A percentile compares a stretch with the other conserved stretches of the same genome.
phyloP scores from a whole-genome alignment of 2,329 filamentous ascomycete genomes.

The Whalleya microplaca region DNA sequence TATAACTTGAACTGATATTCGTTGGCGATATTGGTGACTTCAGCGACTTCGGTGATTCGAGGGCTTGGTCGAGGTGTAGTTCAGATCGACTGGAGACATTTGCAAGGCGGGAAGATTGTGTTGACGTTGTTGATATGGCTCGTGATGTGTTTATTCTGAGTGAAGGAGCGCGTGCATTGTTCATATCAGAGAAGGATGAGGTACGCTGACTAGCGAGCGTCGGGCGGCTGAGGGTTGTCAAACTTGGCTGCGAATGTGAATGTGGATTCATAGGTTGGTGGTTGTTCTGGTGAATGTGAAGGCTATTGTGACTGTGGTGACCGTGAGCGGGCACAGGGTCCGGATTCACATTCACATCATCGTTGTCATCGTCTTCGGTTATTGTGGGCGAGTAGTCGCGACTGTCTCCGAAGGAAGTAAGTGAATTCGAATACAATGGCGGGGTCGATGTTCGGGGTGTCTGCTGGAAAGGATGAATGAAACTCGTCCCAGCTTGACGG shows the following conservation, averaged over 20 bases:
- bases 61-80: slow-evolving; percentile 44
- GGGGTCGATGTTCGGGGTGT: slow-evolving; percentile 64
- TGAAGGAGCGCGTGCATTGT: slow-evolving; percentile 33
- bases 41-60: slow-evolving; percentile 41
- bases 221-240: slow-evolving; percentile 39
- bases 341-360: slow-evolving; percentile 9
- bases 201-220: slow-evolving; percentile 46
- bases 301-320: slow-evolving; percentile 23
- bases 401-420: slow-evolving; percentile 50
- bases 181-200: slow-evolving; percentile 44
- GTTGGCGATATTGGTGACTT: no score
- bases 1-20: slow-evolving; percentile 26
- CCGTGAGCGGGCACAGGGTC: no score
- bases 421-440: slow-evolving; percentile 61
- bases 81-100: slow-evolving; percentile 54
- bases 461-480: slow-evolving; percentile 69
- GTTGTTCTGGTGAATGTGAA: slow-evolving; percentile 32
- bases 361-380: slow-evolving; percentile 55
- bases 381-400: slow-evolving; percentile 61
- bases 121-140: slow-evolving; percentile 32
- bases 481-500: slow-evolving; percentile 49
- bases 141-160: slow-evolving; percentile 46
- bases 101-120: slow-evolving; percentile 44
- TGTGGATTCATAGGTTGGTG: slow-evolving; percentile 23
- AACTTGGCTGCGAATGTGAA: slow-evolving; percentile 36